These are phyloP conservation scores for Chloranthus sessilifolius DNA, from an alignment of 164 flowering plant genomes.

Conservation along the genomic window DNA sequence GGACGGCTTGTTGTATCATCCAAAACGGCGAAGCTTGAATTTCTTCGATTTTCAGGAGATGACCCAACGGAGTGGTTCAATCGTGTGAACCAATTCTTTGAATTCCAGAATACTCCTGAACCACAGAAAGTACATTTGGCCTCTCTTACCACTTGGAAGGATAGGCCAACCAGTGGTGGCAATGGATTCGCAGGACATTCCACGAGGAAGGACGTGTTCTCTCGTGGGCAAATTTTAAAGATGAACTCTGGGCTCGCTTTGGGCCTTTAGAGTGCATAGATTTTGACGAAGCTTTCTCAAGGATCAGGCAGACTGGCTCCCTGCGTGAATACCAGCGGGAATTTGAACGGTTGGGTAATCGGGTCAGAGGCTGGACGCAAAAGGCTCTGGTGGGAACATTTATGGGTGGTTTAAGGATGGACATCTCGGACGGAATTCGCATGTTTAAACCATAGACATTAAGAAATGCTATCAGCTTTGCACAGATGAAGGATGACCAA, in stretches of 20 bases:
- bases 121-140: not conserved
- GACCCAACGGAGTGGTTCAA: too few relatives aligned
- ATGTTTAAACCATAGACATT: too few relatives aligned
- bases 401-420: not conserved
- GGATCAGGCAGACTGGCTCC: conserved; percentile 1
- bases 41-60: too few relatives aligned
- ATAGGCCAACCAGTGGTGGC: too few relatives aligned
- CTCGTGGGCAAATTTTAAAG: not conserved
- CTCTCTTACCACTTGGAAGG: not conserved
- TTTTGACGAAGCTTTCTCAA: conserved; percentile 3
- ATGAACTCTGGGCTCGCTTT: conserved; percentile 3
- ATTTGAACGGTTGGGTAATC: not conserved
- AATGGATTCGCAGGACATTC: too few relatives aligned
- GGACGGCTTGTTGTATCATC: too few relatives aligned
- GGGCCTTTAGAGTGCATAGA: conserved; percentile 4
- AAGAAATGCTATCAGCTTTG: too few relatives aligned
- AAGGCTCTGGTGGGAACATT: conserved; percentile 1
- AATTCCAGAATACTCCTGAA: not conserved
- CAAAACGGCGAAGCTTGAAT: too few relatives aligned
- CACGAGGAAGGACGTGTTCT: too few relatives aligned
- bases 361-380: not conserved
- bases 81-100: too few relatives aligned
- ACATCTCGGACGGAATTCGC: not conserved
- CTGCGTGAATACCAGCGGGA: conserved; percentile 4
- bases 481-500: too few relatives aligned